Base-by-base conservation (phyloP, 768 basidiomycete species). In the Daedaleopsis sinensis region DNA sequence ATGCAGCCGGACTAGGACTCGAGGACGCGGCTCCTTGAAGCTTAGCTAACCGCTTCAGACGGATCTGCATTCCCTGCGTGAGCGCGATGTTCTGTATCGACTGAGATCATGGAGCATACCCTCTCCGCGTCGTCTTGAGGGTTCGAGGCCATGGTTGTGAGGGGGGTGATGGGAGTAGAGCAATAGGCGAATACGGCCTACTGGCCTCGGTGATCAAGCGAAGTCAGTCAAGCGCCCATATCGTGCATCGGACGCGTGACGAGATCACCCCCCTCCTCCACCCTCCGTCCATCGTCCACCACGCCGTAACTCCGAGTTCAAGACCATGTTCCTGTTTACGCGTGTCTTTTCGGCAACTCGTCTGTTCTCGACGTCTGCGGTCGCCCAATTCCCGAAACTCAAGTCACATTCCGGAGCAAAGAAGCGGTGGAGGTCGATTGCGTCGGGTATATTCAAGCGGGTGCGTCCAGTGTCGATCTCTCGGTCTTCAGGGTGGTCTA, bases 21-120 rank as follows among this genome's bases (percentile, higher is more conserved):
- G 72, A 55, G 42, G 76, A 76, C 44, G 77, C 64, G 46, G 76
- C 67, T 42, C 70, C 78, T 69, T 91, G 90, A 9, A 98, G 81
- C 72, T 91, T 93, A 36, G 92, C 94, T 55, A 98, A 82, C 58
- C 96, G 87, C 76, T 96, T 96, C 73, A 93, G 78, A 65, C 94
- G 92, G 71, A 97, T 96, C 95, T 96, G 68, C 35, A 38, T 15
- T 10, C 35, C 21, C 16, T 13, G 35, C 36, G 50, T 43, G 44
- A 56, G 18, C 16, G 21, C n/a, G 11, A 1, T 16, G 16, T 39
- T n/a, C 18, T 39, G 18, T 12, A 23, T n/a, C 35, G 7, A 43
- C 37, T 43, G 7, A 23, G 1, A 36, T 15, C 6, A 52, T 21
- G 27, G 18, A 47, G 65, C 27, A 35, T 80, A 93, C 91, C 55